phyloP scores from a whole-genome alignment of 2,329 filamentous ascomycete species.

The Hirsutella minnesotensis region DNA sequence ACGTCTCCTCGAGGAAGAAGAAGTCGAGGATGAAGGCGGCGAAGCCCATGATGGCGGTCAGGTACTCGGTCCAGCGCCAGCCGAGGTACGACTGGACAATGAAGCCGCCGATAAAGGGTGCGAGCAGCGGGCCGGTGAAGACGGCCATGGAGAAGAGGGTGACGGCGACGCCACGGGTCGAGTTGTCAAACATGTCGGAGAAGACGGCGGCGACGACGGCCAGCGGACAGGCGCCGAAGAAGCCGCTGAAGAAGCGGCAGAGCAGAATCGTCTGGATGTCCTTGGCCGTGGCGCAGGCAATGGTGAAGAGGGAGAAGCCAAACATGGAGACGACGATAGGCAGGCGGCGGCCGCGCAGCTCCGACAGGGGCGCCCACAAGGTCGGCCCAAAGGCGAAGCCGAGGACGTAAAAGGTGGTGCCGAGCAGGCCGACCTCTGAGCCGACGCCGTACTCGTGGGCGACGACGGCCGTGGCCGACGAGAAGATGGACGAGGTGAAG shows the following conservation, averaged over 20 bases:
- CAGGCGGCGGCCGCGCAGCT: constrained; percentile 55
- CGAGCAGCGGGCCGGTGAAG: constrained; percentile 55
- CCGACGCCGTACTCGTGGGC: constrained; percentile 48
- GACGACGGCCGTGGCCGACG: constrained; percentile 47
- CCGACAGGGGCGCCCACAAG: constrained; percentile 62
- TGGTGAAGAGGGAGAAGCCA: constrained; percentile 57
- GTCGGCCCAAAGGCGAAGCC: constrained; percentile 62
- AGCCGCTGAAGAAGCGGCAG: constrained; percentile 62
- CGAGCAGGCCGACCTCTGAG: constrained; percentile 49
- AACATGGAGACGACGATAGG: constrained; percentile 51
- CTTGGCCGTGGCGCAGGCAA: constrained; percentile 52
- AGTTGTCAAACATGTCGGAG: constrained; percentile 59
- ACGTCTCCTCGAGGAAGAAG: constrained; percentile 56
- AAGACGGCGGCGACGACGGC: constrained; percentile 61
- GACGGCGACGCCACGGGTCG: constrained; percentile 39
- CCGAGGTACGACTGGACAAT: constrained; percentile 50
- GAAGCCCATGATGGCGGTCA: constrained; percentile 51
- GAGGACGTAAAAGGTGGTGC: constrained; percentile 58
- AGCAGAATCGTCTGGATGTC: constrained; percentile 59
- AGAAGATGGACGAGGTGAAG: constrained; percentile 68
- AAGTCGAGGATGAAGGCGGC: constrained; percentile 46
- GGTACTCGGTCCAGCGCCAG: constrained; percentile 65
- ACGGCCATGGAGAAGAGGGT: constrained; percentile 35
- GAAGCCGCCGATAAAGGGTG: constrained; percentile 59
- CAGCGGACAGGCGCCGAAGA: constrained; percentile 58